Evolutionary conservation across 345 rosid species (phyloP), one percentile per base, ranked within the genome.

Genomic region (Garcia nutans): DNA sequence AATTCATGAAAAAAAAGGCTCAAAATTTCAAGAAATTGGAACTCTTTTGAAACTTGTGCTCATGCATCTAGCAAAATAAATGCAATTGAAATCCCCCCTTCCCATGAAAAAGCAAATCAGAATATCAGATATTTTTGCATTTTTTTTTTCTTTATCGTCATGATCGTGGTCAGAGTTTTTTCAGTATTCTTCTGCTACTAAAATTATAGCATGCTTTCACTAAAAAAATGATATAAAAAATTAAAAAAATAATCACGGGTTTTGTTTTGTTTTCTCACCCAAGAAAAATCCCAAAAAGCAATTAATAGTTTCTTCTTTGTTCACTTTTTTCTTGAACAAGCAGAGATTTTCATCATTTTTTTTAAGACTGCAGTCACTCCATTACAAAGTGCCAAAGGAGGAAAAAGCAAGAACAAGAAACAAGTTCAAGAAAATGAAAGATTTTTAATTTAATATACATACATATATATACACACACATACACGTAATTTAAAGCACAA

Each of bases 81-180:
- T 68, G 82, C 62, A 78, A 72, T 65, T 56, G 68, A 75, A 50
- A 64, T 22, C 41, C 72, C 28, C 17, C 19, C 42, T 60, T 73
- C 44, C 17, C 17, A 63, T 47, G 50, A 23, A 72, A 55, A 44
- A 72, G 74, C 61, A 78, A 80, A 72, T 70, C 75, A 67, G 76
- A 72, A 10, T 59, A 83, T 73, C 82, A 78, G 77, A 84, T 82
- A n/a, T 77, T 77, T 31, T 65, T 80, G 79, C 83, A 85, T 79
- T 85, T 83, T 45, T 79, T 37, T 78, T 70, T 77, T 74, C 56
- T 20, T 19, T 47, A 47, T 73, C 76, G 74, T 87, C 62, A 81
- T 84, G 82, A 84, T 82, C 79, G 78, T 83, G 56, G 75, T 79
- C 89, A 88, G 86, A 78, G 78, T 57, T 20, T 80, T 16, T 15